Base-by-base conservation (phyloP, 306 rosid species). In the Fragaria vesca region DNA sequence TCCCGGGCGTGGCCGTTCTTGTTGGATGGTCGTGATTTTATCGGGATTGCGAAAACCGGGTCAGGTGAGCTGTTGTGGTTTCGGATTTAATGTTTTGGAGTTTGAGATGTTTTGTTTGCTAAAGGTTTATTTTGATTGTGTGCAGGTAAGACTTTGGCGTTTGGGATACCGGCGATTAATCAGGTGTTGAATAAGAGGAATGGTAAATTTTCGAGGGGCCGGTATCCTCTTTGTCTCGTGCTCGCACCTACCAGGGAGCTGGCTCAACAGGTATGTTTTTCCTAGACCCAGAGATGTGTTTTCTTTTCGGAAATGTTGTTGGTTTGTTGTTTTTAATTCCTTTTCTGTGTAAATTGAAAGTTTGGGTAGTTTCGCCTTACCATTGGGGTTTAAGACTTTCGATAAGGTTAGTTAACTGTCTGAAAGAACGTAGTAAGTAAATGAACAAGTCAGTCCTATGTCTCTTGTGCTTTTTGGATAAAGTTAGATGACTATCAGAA, bases 21-120 rank as follows among this genome's bases (percentile, higher is more conserved):
- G 66, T 80, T 95, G 83, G 87, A 91, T 57, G 93, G 90, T 66
- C 99, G 96, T 20, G 97, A 95, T 88, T 87, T 95, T 50, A 95
- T 95, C 8, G 99, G 97, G 73, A 93, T 95, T 78, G 99, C 99
- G 0, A 93, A 93, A n/a, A 93, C 99, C 61, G 99, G 97, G 8
- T 95, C 99, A 80, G 99, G 97, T 95, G 66, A 15, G 54, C 34
- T 50, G 45, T 4, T 69, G 32, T 40, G 34, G 5, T 57, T 77
- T 16, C 12, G 48, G 34, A 12, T 65, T 46, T 71, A n/a, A 21
- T 66, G 8, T 5, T 42, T 68, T 58, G 36, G 50, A 36, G 61
- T 76, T 34, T 58, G 36, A 42, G 77, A 40, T 72, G 16, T 46
- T 65, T 73, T 66, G 17, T 17, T 43, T 4, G 15, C 21, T 21